A percentile compares a stretch with the other conserved stretches of the same genome.
These are phyloP conservation scores for Aciculosporium take DNA, from an alignment of 2,329 filamentous ascomycete genomes.

Conservation along the genomic window DNA sequence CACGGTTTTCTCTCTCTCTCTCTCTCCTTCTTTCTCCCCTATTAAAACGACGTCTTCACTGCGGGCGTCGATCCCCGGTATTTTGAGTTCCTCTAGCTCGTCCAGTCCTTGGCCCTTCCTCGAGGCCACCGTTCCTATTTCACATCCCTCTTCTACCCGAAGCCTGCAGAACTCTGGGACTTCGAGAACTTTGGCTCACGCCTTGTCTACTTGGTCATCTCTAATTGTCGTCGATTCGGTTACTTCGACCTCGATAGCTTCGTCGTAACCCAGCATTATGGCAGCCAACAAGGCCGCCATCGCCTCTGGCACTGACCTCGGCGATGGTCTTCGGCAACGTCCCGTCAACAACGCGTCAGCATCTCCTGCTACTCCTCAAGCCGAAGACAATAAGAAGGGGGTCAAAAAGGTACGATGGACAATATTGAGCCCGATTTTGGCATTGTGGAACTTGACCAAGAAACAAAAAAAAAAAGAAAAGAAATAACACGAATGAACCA, in stretches of 20 bases:
- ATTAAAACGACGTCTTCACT: constrained; percentile 14
- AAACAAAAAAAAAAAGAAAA: not conserved
- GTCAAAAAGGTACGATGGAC: constrained; percentile 34
- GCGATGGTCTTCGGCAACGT: constrained; percentile 42
- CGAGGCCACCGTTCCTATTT: constrained; percentile 4
- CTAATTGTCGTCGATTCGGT: not conserved
- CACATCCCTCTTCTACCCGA: not conserved
- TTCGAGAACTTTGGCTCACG: not conserved
- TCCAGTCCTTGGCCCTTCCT: constrained; percentile 18
- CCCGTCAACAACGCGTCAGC: constrained; percentile 25
- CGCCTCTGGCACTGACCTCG: constrained; percentile 46
- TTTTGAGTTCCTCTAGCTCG: constrained; percentile 21
- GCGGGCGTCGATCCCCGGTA: constrained; percentile 10
- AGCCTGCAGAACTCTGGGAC: not conserved
- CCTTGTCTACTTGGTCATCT: constrained; percentile 3
- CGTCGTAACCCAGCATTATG: constrained; percentile 24
- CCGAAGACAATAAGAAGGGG: constrained; percentile 46
- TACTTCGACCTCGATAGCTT: not conserved
- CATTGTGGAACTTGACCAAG: not conserved
- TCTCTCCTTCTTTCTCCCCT: no score
- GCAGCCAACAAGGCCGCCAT: constrained; percentile 39
- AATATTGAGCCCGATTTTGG: not conserved
- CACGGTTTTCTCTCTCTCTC: constrained; percentile 9
- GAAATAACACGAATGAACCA: constrained; percentile 9
- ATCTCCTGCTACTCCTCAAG: constrained; percentile 25